Evolutionary conservation across 1,284 basidiomycete species (phyloP).

Genomic region (Ustilago crameri): DNA sequence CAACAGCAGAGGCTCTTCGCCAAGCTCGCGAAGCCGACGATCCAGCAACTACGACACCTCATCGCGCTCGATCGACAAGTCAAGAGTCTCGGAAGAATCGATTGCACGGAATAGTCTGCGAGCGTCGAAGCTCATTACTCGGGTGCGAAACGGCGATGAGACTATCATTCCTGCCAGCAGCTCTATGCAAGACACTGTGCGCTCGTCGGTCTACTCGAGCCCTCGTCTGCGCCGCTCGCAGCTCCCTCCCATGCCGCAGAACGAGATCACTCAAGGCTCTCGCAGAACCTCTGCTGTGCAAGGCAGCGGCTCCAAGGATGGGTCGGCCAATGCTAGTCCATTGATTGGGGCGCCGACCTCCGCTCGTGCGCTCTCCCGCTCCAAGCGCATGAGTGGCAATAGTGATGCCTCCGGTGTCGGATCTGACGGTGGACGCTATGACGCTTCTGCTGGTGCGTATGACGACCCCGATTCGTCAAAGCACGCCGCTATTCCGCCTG

Average conservation of each 20-base stretch:
- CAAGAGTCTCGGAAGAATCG: conserved; percentile 23
- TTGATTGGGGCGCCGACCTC: conserved; percentile 16
- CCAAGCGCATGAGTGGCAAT: conserved; percentile 45
- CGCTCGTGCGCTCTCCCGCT: conserved; percentile 24
- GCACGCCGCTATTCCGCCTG: conserved; percentile 79
- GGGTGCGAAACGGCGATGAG: conserved; percentile 29
- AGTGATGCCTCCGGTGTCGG: conserved; percentile 32
- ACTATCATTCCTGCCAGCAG: conserved; percentile 2
- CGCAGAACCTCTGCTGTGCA: conserved; percentile 27
- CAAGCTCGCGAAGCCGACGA: conserved; percentile 33
- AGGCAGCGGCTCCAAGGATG: conserved; percentile 13
- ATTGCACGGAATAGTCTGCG: conserved; percentile 29
- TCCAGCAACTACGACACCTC: conserved; percentile 47
- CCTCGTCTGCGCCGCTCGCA: conserved; percentile 51
- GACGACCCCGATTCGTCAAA: conserved; percentile 29
- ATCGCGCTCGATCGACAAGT: conserved; percentile 39
- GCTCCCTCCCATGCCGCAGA: conserved; percentile 55
- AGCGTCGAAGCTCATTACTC: conserved; percentile 36
- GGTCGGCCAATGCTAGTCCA: conserved; percentile 20
- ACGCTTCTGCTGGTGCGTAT: conserved; percentile 15
- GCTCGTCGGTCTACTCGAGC: conserved; percentile 43
- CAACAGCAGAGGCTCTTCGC: conserved; percentile 49
- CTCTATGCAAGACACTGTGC: conserved; percentile 15
- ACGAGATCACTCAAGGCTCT: conserved; percentile 35
- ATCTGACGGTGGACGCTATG: conserved; percentile 24